Conservation (phyloP, 2,329 filamentous ascomycete species). For the Curvularia eragrostidis region DNA sequence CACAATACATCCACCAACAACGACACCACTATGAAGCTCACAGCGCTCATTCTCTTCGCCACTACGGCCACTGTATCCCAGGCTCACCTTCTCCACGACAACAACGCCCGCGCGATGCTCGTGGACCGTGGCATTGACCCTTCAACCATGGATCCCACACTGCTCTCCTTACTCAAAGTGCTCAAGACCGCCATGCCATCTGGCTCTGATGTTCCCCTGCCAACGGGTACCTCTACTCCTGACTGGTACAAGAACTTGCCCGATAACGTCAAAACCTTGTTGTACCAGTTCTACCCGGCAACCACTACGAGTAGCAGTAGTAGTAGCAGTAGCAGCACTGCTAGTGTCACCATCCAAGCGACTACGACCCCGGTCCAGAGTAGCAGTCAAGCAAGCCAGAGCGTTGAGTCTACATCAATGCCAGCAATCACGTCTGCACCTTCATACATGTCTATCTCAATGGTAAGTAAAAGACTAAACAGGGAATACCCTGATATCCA, state of each 20-base stretch:
- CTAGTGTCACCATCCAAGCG: background rate
- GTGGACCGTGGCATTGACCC: constrained; percentile 20
- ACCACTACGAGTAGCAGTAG: background rate
- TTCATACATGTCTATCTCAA: background rate
- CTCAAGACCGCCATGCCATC: constrained; percentile 25
- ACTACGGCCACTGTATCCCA: background rate
- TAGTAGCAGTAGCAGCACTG: background rate
- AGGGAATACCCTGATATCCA: background rate
- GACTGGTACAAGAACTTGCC: constrained; percentile 26
- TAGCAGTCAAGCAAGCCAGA: background rate
- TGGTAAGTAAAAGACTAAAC: background rate
- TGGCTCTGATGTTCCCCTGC: constrained; percentile 7
- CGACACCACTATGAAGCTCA: constrained; percentile 14
- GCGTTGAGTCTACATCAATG: background rate
- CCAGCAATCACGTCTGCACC: background rate
- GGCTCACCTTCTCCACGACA: background rate
- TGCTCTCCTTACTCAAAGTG: constrained; percentile 24
- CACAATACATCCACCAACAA: background rate
- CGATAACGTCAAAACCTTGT: constrained; percentile 19
- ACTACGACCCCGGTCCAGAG: background rate
- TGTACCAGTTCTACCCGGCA: constrained; percentile 22
- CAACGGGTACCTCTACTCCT: constrained; percentile 15
- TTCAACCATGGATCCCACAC: constrained; percentile 22
- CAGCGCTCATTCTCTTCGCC: constrained; percentile 8
- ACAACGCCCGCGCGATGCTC: constrained; percentile 1